A percentile compares a stretch with the other conserved stretches of the same genome.
Evolutionary conservation across 192 early-diverging fungal genomes (phyloP).

Genomic region (Phlyctochytrium planicorne): DNA sequence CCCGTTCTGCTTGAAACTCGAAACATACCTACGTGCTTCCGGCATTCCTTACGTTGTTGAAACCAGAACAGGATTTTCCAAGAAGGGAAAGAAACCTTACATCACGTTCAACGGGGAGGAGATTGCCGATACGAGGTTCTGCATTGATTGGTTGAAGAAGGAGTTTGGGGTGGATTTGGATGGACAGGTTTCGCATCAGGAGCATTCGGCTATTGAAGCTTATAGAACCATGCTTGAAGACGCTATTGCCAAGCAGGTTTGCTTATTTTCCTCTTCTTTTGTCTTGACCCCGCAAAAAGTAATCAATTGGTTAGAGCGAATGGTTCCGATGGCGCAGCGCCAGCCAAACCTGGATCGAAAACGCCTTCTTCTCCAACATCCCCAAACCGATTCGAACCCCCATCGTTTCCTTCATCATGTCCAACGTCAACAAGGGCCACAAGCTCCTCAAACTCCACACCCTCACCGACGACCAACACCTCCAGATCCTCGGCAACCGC

Average conservation of each 20-base stretch:
- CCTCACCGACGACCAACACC: neutral
- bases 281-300: too few species aligned
- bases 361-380: neutral
- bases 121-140: constrained; percentile 3
- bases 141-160: neutral
- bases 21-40: constrained; percentile 10
- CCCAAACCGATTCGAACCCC: neutral
- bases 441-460: neutral
- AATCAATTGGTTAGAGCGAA: too few species aligned
- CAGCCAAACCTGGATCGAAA: neutral
- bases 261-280: neutral
- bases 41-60: constrained; percentile 2
- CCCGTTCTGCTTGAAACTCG: constrained; percentile 6
- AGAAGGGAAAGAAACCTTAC: constrained; percentile 9
- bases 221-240: constrained; percentile 6
- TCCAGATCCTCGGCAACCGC: neutral
- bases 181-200: neutral
- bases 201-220: neutral
- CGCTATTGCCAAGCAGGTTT: neutral
- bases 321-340: too few species aligned
- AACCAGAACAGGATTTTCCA: neutral
- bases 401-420: neutral
- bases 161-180: neutral
- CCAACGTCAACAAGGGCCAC: neutral
- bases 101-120: neutral